Percentiles rank a stretch among this genome's conserved stretches.
Evolutionary conservation across 2,329 filamentous ascomycete species (phyloP).

Genomic region (Leptographium wingfieldii): DNA sequence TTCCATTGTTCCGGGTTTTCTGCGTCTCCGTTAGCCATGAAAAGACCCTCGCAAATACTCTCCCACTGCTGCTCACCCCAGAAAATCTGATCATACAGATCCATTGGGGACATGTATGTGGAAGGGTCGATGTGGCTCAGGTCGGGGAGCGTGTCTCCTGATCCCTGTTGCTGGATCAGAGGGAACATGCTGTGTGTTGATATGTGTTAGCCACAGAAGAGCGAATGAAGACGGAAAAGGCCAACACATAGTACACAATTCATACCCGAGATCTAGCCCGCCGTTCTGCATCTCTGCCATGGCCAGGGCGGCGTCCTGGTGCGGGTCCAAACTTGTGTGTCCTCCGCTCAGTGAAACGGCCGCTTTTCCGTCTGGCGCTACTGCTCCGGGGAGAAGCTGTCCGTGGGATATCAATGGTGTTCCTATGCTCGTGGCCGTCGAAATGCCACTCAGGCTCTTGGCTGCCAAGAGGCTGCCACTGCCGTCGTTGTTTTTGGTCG

Average conservation of each 20-base stretch:
- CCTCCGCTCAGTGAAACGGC: conserved; percentile 4
- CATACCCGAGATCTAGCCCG: conserved; percentile 14
- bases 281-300: conserved; percentile 56
- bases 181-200: conserved; percentile 13
- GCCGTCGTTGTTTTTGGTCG: conserved; percentile 32
- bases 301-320: conserved; percentile 49
- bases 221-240: not conserved
- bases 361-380: not conserved
- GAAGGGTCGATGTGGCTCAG: conserved; percentile 39
- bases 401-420: not conserved
- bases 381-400: not conserved
- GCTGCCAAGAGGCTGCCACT: conserved; percentile 12
- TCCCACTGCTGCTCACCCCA: conserved; percentile 37
- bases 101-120: conserved; percentile 53
- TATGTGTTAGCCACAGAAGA: not conserved
- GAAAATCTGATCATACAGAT: conserved; percentile 56
- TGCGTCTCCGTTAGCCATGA: conserved; percentile 15
- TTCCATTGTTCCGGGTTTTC: conserved; percentile 50
- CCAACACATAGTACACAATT: not conserved
- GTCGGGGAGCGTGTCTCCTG: conserved; percentile 20
- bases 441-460: not conserved
- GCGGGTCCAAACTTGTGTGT: conserved; percentile 31
- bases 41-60: not conserved
- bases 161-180: conserved; percentile 19
- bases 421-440: not conserved